Conservation (phyloP, 345 rosid genomes). For the Eucalyptus sp. region DNA sequence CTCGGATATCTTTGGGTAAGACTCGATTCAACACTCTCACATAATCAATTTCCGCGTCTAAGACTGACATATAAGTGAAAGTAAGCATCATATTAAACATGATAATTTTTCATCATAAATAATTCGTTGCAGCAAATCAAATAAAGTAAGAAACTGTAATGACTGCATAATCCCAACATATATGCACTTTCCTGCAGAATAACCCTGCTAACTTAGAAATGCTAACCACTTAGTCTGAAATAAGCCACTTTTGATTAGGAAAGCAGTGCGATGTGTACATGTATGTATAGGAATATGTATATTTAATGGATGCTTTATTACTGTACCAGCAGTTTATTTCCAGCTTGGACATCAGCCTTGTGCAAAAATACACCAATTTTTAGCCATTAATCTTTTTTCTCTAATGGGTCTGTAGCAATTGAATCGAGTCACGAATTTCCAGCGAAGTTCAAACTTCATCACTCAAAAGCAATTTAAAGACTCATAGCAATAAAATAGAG, state of each 20-base stretch:
- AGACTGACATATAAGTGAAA: conserved; percentile 1
- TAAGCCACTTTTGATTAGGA: not conserved
- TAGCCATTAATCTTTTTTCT: not conserved
- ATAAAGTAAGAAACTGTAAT: not conserved
- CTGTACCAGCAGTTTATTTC: not conserved
- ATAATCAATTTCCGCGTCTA: conserved; percentile 78
- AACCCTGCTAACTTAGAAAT: not conserved
- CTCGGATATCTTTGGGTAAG: conserved; percentile 84
- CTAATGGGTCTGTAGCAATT: not conserved
- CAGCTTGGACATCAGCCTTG: not conserved
- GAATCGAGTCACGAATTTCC: not conserved
- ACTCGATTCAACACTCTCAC: conserved; percentile 78
- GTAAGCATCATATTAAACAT: not conserved
- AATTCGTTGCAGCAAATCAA: not conserved
- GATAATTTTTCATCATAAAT: not conserved
- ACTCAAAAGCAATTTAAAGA: not conserved
- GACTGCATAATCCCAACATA: not conserved
- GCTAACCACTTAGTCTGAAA: not conserved
- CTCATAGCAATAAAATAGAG: not conserved
- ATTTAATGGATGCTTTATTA: not conserved
- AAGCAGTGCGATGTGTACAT: not conserved
- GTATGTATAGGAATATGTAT: not conserved
- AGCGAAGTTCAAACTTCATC: not conserved
- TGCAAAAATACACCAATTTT: not conserved
- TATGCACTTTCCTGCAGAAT: not conserved